Evolutionary conservation across 345 rosid species (phyloP).

Genomic region (Cardamine resedifolia): DNA sequence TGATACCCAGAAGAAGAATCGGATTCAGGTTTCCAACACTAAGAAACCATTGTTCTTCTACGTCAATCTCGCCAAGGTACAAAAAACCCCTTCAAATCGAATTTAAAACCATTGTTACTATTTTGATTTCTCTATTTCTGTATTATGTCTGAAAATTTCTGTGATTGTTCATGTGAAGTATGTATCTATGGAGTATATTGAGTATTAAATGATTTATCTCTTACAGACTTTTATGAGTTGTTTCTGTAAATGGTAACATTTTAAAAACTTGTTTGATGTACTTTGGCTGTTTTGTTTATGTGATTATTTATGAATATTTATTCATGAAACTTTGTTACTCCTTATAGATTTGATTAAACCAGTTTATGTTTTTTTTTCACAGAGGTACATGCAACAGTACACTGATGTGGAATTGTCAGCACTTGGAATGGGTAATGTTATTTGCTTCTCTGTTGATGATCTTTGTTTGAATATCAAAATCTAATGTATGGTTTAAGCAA

Average conservation of each 20-base stretch:
- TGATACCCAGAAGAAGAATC: slow-evolving; percentile 70
- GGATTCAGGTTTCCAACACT: slow-evolving; percentile 94
- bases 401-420: slow-evolving; percentile 89
- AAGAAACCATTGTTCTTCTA: slow-evolving; percentile 93
- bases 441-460: slow-evolving; percentile 1
- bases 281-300: no score
- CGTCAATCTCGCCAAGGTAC: slow-evolving; percentile 93
- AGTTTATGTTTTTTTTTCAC: slow-evolving; percentile 30
- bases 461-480: neutral
- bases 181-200: neutral
- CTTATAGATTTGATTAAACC: neutral
- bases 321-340: neutral
- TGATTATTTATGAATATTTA: no score
- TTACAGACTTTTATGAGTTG: neutral
- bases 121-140: neutral
- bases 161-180: neutral
- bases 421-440: slow-evolving; percentile 87
- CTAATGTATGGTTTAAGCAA: slow-evolving; percentile 2
- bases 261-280: neutral
- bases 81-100: neutral
- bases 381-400: slow-evolving; percentile 96
- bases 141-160: neutral
- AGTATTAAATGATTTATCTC: neutral
- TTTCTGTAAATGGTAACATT: neutral
- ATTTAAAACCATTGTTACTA: no score